These are phyloP conservation scores for Epichloe festucae DNA, from an alignment of 2,329 filamentous ascomycete species.

Conservation along the genomic window DNA sequence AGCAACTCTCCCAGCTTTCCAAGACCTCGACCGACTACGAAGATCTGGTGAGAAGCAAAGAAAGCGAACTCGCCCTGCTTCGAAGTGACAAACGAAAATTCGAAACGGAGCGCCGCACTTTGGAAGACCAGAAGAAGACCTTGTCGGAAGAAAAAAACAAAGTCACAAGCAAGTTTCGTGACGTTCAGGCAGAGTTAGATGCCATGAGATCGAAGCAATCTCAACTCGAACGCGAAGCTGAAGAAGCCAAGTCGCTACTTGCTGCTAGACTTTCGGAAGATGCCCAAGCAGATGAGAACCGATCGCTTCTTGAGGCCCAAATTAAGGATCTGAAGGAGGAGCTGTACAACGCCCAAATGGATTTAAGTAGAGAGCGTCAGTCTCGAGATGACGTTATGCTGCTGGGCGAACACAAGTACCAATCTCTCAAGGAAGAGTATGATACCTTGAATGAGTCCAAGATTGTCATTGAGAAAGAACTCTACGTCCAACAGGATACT, in stretches of 20 bases:
- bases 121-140: constrained; percentile 65
- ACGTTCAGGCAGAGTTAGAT: constrained; percentile 78
- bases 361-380: constrained; percentile 81
- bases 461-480: constrained; percentile 94
- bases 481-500: constrained; percentile 90
- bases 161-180: constrained; percentile 60
- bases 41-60: constrained; percentile 82
- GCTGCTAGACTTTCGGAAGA: constrained; percentile 85
- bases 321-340: constrained; percentile 78
- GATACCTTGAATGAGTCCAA: constrained; percentile 84
- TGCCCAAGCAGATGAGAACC: constrained; percentile 67
- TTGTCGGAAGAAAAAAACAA: constrained; percentile 68
- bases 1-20: constrained; percentile 76
- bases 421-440: constrained; percentile 71
- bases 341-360: constrained; percentile 72
- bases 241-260: constrained; percentile 74
- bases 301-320: constrained; percentile 73
- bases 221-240: constrained; percentile 77
- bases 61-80: constrained; percentile 79
- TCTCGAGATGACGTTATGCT: constrained; percentile 89
- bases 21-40: constrained; percentile 91
- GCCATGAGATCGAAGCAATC: constrained; percentile 73
- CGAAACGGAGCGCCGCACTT: constrained; percentile 63
- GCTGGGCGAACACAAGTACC: constrained; percentile 77
- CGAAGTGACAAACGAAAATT: constrained; percentile 74